Conservation (phyloP, 2,329 filamentous ascomycete genomes). For the Kalmusia sp. region DNA sequence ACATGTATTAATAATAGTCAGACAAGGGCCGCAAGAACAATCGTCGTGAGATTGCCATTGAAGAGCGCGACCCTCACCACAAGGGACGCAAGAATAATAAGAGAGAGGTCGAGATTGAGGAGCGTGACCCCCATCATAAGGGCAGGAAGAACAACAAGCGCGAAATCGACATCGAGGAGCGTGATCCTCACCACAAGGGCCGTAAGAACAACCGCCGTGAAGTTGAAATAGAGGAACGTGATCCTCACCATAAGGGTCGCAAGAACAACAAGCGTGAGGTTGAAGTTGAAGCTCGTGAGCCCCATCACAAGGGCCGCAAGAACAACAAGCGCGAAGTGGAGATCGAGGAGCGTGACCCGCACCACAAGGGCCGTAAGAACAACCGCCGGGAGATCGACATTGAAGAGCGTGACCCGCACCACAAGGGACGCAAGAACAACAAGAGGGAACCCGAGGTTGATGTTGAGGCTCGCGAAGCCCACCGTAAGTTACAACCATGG, state of each 20-base stretch:
- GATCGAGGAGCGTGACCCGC: not conserved
- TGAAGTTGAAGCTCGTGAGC: slow-evolving; percentile 1
- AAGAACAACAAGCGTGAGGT: not conserved
- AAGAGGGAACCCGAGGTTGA: not conserved
- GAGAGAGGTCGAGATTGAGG: slow-evolving; percentile 1
- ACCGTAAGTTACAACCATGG: not conserved
- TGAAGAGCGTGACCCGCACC: not conserved
- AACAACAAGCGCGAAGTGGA: not conserved
- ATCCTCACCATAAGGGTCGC: not conserved
- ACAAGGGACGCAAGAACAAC: too few species aligned
- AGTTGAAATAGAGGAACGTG: not conserved
- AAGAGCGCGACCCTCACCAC: slow-evolving; percentile 1
- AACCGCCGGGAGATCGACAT: not conserved
- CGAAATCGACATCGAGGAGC: too few species aligned
- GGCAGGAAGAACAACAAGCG: not conserved
- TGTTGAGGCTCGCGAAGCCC: not conserved
- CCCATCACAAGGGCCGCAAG: slow-evolving; percentile 1
- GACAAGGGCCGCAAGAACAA: not conserved
- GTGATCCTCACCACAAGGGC: not conserved
- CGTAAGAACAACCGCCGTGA: not conserved
- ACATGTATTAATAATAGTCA: not conserved
- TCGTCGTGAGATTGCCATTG: not conserved
- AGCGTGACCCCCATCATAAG: slow-evolving; percentile 9
- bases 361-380: slow-evolving; percentile 5
- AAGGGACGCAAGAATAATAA: not conserved